These are phyloP conservation scores for Crithidia expoeki DNA, from an alignment of 208 protist species.

Conservation along the genomic window DNA sequence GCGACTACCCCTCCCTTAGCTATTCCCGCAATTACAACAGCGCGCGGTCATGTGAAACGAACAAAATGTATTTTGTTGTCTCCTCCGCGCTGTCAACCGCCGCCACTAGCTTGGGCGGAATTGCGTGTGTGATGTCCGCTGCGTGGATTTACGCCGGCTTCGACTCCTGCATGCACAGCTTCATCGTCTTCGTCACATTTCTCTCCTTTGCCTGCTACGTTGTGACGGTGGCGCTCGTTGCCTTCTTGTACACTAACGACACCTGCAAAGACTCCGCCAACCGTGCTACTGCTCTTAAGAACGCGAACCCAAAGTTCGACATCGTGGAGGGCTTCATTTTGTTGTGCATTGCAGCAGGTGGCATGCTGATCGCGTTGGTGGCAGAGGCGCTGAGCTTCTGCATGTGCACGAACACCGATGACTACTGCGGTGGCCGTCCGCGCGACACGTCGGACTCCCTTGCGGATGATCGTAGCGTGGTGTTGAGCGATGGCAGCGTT, in stretches of 20 bases:
- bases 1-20: background rate
- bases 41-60: slow-evolving; percentile 5
- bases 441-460: background rate
- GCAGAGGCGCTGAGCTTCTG: slow-evolving; percentile 14
- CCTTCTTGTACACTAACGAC: slow-evolving; percentile 17
- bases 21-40: slow-evolving; percentile 10
- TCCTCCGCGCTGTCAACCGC: slow-evolving; percentile 27
- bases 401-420: slow-evolving; percentile 17
- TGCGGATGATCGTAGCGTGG: background rate
- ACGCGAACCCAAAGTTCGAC: slow-evolving; percentile 3
- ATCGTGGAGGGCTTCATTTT: slow-evolving; percentile 38
- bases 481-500: slow-evolving; percentile 1
- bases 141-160: slow-evolving; percentile 28
- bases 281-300: slow-evolving; percentile 3
- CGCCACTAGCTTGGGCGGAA: slow-evolving; percentile 13
- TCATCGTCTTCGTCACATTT: slow-evolving; percentile 31
- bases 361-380: slow-evolving; percentile 21
- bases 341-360: slow-evolving; percentile 23
- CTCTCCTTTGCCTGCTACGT: slow-evolving; percentile 30
- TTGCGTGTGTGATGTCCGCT: slow-evolving; percentile 26
- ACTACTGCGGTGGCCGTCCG: slow-evolving; percentile 4
- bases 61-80: slow-evolving; percentile 15
- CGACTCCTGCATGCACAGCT: slow-evolving; percentile 27
- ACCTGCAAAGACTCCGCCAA: background rate
- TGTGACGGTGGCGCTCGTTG: slow-evolving; percentile 23